Evolutionary conservation across 2,329 filamentous ascomycete genomes (phyloP).

Genomic region (Sporothrix phasma): DNA sequence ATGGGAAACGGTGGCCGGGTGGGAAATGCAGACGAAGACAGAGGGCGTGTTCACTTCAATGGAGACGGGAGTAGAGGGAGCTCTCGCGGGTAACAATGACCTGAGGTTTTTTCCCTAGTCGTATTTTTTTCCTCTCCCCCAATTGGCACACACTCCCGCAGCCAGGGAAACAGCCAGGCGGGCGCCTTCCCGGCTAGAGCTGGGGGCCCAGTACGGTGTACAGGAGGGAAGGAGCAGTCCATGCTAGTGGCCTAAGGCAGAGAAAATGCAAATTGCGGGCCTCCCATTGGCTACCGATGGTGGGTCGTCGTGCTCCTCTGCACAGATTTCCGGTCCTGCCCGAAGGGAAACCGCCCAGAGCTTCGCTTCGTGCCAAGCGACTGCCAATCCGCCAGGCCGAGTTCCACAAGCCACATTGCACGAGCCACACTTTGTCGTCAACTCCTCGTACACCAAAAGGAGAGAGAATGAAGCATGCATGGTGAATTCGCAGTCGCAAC

Average conservation of each 20-base stretch:
- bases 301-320: conserved; percentile 6
- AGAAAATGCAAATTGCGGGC: conserved; percentile 16
- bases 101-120: conserved; percentile 39
- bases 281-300: conserved; percentile 13
- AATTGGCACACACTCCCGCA: background rate
- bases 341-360: conserved; percentile 6
- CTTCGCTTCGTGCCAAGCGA: background rate
- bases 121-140: conserved; percentile 9
- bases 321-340: conserved; percentile 18
- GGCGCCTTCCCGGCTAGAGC: background rate
- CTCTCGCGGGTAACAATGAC: conserved; percentile 7
- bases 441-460: background rate
- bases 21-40: background rate
- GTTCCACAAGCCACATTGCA: background rate
- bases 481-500: background rate
- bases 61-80: background rate
- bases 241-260: conserved; percentile 17
- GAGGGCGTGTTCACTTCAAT: background rate
- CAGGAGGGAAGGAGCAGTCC: background rate
- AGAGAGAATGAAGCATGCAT: background rate
- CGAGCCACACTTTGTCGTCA: background rate
- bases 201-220: background rate
- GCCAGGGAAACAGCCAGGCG: background rate
- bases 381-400: conserved; percentile 9
- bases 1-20: background rate